Evolutionary conservation across 2,329 filamentous ascomycete species (phyloP).

Genomic region (Hymenoscyphus infarciens): DNA sequence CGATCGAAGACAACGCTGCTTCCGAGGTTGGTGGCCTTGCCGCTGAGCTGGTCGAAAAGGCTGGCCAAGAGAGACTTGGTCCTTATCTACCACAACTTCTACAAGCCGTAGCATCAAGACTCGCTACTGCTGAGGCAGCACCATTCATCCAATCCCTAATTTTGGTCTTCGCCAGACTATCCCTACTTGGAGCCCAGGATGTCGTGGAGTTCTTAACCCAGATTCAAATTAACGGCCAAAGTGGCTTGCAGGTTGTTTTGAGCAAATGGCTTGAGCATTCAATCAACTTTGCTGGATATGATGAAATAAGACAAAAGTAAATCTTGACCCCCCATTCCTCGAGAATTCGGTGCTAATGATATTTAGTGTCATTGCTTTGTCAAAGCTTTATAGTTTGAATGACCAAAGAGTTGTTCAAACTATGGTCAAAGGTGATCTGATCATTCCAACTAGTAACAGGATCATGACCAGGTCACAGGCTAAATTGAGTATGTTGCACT

Average conservation of each 20-base stretch:
- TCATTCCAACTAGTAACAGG: conserved; percentile 71
- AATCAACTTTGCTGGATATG: conserved; percentile 94
- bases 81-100: conserved; percentile 87
- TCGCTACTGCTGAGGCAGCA: conserved; percentile 78
- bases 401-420: conserved; percentile 76
- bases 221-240: conserved; percentile 74
- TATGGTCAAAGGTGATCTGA: conserved; percentile 86
- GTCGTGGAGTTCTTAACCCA: conserved; percentile 89
- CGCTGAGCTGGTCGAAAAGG: conserved; percentile 92
- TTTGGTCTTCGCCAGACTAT: conserved; percentile 88
- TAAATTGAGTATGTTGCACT: conserved; percentile 61
- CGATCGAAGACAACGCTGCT: conserved; percentile 87
- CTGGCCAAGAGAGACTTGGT: conserved; percentile 84
- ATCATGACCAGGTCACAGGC: conserved; percentile 95
- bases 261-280: conserved; percentile 97
- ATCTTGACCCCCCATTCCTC: conserved; percentile 33
- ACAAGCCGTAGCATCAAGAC: conserved; percentile 78
- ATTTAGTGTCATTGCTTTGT: conserved; percentile 79
- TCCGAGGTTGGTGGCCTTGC: conserved; percentile 95
- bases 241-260: conserved; percentile 83
- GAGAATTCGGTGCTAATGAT: conserved; percentile 33
- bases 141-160: conserved; percentile 95
- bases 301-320: conserved; percentile 94
- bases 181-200: conserved; percentile 78
- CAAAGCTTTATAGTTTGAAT: conserved; percentile 84